These are phyloP conservation scores for Camelina laxa DNA, from an alignment of 345 rosid species.

Conservation along the genomic window DNA sequence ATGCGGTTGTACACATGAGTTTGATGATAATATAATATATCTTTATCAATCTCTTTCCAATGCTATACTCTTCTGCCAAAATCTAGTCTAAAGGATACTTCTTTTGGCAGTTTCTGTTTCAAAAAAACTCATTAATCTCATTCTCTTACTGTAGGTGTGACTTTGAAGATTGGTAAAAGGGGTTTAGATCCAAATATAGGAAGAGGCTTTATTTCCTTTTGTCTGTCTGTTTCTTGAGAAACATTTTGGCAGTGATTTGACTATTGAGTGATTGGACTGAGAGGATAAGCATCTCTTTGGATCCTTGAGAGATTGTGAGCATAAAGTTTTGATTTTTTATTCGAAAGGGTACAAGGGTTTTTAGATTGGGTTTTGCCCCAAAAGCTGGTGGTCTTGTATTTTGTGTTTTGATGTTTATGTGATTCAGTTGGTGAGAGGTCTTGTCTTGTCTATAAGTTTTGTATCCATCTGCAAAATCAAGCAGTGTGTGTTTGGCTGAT, in stretches of 20 bases:
- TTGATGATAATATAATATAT: constrained; percentile 5
- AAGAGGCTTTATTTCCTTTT: constrained; percentile 19
- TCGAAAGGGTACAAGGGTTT: constrained; percentile 44
- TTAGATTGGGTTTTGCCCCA: constrained; percentile 28
- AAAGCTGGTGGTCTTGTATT: constrained; percentile 32
- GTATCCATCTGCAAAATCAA: constrained; percentile 44
- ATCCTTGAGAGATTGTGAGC: constrained; percentile 24
- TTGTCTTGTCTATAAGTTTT: constrained; percentile 50
- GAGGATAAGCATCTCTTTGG: constrained; percentile 17
- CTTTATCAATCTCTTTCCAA: not conserved
- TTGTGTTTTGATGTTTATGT: constrained; percentile 41
- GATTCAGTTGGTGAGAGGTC: constrained; percentile 52
- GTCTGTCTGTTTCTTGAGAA: constrained; percentile 42
- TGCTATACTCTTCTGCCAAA: constrained; percentile 8
- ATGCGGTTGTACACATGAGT: constrained; percentile 2
- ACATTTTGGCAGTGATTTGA: constrained; percentile 50
- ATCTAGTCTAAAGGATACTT: constrained; percentile 10
- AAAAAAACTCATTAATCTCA: not conserved
- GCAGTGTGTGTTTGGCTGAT: constrained; percentile 42
- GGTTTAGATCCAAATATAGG: constrained; percentile 39
- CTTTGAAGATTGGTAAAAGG: constrained; percentile 36
- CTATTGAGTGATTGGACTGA: constrained; percentile 35
- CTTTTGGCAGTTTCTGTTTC: constrained; percentile 20
- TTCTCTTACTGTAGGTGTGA: constrained; percentile 40
- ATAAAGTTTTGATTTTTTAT: constrained; percentile 24